Base-by-base conservation (phyloP, 75 land plant genomes). In the Sequoiadendron giganteum region DNA sequence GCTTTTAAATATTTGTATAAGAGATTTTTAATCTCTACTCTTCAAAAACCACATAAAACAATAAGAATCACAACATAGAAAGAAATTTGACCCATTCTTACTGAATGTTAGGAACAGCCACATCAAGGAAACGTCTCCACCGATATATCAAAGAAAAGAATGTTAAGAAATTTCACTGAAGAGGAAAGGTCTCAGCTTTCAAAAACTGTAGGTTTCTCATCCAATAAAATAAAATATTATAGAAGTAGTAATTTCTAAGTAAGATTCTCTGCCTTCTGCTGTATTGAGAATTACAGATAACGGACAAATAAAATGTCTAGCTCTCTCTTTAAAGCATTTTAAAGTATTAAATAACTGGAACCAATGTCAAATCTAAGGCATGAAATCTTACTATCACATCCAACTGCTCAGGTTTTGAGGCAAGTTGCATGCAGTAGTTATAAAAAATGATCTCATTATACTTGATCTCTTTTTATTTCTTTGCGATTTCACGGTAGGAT, bases 391-490 rank as follows among this genome's bases (percentile, higher is more conserved):
- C 97, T 96, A 96, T 96, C 76, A 96, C 97, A 92, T 96, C 97
- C 89, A 96, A 96, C 85, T 96, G 97, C 89, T 96, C 94, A 18
- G 97, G 97, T 87, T 93, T 94, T 43, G 95, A 92, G 39, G 93
- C 95, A 72, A 95, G 95, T 65, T 95, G 95, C 95, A 95, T 95
- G 70, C 97, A 96, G 88, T 96, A 96, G 85, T 96, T 96, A 87
- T 96, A 96, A 58, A 96, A 96, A 86, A 96, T 96, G 82, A 96
- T 92, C 89, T 96, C 97, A 86, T 94, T 94, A 88, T 96, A 96
- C 79, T 95, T 91, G 34, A 96, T 95, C 16, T 93, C 91, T n/a
- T 97, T 97, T 86, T 95, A 96, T n/a, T 91, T 96, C 84, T 92
- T 94, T n/a, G 96, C 95, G 45, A 95, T 90, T 89, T 95, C 96